Conservation (phyloP, 2,329 filamentous ascomycete species). For the Drechslera avenae region DNA sequence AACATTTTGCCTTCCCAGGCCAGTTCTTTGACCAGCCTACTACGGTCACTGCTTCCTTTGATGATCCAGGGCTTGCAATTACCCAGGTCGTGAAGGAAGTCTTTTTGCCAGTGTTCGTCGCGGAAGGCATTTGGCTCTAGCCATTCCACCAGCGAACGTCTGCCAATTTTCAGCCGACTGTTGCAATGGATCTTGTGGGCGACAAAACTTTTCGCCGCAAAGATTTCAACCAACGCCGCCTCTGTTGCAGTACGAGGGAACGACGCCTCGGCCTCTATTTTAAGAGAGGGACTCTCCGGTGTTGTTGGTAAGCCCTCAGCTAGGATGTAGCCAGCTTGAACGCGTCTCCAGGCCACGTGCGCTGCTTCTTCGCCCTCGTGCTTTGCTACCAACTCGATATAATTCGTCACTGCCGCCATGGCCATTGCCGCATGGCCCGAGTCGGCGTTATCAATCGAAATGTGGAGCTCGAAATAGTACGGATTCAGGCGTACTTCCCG, state of each 20-base stretch:
- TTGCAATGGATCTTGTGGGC: constrained; percentile 51
- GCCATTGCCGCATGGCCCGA: constrained; percentile 58
- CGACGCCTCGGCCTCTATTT: constrained; percentile 3
- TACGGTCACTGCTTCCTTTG: constrained; percentile 49
- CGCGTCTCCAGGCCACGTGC: constrained; percentile 48
- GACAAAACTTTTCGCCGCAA: constrained; percentile 47
- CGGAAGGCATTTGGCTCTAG: constrained; percentile 45
- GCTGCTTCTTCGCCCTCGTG: constrained; percentile 37
- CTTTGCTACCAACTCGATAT: constrained; percentile 42
- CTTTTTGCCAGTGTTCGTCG: constrained; percentile 40
- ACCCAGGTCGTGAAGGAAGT: constrained; percentile 47
- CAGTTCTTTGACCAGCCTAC: constrained; percentile 51
- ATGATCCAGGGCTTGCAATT: constrained; percentile 51
- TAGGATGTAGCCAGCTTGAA: constrained; percentile 53
- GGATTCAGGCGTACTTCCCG: constrained; percentile 51
- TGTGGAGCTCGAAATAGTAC: constrained; percentile 58
- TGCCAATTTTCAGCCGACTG: constrained; percentile 49
- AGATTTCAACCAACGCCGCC: constrained; percentile 34
- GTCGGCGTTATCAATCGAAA: constrained; percentile 58
- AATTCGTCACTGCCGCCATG: constrained; percentile 43
- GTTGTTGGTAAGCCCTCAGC: constrained; percentile 34
- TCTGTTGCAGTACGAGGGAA: constrained; percentile 21
- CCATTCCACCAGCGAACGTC: constrained; percentile 49
- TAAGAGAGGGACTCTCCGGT: constrained; percentile 25
- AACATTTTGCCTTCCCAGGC: constrained; percentile 58